A percentile compares a stretch with the other conserved stretches of the same genome.
phyloP scores from a whole-genome alignment of 78 protist species.

The Polysphondylium violaceum region DNA sequence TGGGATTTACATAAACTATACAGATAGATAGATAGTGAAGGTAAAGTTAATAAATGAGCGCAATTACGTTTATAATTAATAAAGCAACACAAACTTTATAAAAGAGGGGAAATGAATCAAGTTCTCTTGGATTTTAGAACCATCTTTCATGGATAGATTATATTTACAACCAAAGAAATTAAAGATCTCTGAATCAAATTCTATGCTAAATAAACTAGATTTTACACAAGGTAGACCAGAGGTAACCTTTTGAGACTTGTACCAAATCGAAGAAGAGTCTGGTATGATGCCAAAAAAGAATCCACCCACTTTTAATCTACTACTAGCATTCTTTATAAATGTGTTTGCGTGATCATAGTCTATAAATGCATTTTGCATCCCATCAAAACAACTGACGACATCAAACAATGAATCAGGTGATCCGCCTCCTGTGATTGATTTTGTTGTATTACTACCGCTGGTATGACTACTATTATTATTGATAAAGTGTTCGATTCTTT shows the following conservation, averaged over 20 bases:
- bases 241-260: conserved; percentile 56
- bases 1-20: conserved; percentile 60
- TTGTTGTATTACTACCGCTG: background rate
- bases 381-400: conserved; percentile 69
- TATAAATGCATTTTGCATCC: conserved; percentile 72
- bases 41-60: background rate
- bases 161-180: conserved; percentile 60
- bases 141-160: conserved; percentile 22
- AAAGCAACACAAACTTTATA: conserved; percentile 34
- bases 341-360: conserved; percentile 9
- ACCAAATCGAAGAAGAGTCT: conserved; percentile 80
- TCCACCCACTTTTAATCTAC: conserved; percentile 67
- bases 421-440: background rate
- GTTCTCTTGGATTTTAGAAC: conserved; percentile 26
- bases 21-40: background rate
- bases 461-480: background rate
- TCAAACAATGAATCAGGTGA: conserved; percentile 12
- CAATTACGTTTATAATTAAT: background rate
- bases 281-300: conserved; percentile 81
- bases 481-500: background rate
- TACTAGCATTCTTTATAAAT: conserved; percentile 54
- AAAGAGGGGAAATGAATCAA: conserved; percentile 74
- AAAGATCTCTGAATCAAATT: conserved; percentile 49
- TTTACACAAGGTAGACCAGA: conserved; percentile 47
- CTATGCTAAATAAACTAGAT: conserved; percentile 46